Conservation (phyloP, 2,329 filamentous ascomycete genomes). For the Setomelanomma holmii region DNA sequence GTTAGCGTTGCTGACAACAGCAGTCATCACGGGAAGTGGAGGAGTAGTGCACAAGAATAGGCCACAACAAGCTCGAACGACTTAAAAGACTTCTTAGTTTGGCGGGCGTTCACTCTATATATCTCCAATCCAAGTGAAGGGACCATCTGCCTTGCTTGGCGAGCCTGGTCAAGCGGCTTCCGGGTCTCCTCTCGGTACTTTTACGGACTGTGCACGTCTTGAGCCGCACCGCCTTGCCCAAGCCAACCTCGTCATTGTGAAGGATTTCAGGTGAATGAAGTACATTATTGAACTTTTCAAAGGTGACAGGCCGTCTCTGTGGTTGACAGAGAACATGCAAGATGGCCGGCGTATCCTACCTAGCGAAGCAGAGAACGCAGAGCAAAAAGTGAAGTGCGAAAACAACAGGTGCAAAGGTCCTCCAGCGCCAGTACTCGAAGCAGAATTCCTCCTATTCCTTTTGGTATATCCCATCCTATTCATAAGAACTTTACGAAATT, state of each 20-base stretch:
- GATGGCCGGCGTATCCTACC: not conserved
- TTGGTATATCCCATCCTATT: conserved; percentile 1
- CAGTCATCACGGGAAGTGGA: not conserved
- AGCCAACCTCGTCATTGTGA: too few relatives aligned
- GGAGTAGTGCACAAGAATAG: too few relatives aligned
- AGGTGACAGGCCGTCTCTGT: not conserved
- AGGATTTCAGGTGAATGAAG: not conserved
- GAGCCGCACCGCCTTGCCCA: too few relatives aligned
- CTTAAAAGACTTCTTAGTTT: too few relatives aligned
- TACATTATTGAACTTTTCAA: not conserved
- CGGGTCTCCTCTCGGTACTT: not conserved
- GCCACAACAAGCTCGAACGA: too few relatives aligned
- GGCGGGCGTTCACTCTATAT: too few relatives aligned
- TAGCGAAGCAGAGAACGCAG: not conserved
- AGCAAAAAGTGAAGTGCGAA: not conserved
- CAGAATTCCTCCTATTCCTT: conserved; percentile 7
- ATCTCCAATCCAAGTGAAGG: too few relatives aligned
- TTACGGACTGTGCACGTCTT: not conserved
- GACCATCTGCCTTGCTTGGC: too few relatives aligned
- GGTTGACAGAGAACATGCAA: not conserved
- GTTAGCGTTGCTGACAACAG: not conserved
- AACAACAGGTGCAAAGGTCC: not conserved
- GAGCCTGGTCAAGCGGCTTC: not conserved
- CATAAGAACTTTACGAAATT: not conserved
- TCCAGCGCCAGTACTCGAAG: conserved; percentile 2